A percentile compares a stretch with the other conserved stretches of the same genome.
These are phyloP conservation scores for Aspergillus carlsbadensis DNA, from an alignment of 495 filamentous ascomycete species.

Conservation along the genomic window DNA sequence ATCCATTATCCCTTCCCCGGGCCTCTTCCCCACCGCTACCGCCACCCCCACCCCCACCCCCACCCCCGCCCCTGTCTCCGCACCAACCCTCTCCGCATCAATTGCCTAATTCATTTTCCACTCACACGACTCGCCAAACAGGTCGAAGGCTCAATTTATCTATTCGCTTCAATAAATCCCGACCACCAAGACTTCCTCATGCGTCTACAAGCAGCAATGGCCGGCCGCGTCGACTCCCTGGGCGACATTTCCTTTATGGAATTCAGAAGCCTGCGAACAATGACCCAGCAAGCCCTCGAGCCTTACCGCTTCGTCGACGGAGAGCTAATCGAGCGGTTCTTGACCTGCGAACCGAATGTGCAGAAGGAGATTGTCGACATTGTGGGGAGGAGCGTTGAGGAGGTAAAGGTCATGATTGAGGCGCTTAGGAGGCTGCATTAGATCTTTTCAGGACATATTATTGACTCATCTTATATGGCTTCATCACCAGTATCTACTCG, in stretches of 20 bases:
- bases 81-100: background rate
- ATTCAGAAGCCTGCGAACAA: constrained; percentile 76
- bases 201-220: constrained; percentile 71
- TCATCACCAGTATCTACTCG: too few relatives aligned
- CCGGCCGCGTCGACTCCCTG: constrained; percentile 60
- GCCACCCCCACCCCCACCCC: background rate
- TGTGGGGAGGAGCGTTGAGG: constrained; percentile 63
- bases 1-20: background rate
- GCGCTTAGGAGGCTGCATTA: constrained; percentile 67
- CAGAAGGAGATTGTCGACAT: constrained; percentile 65
- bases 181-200: constrained; percentile 76
- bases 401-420: constrained; percentile 70
- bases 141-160: constrained; percentile 89
- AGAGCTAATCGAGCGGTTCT: constrained; percentile 82
- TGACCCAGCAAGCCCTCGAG: constrained; percentile 66
- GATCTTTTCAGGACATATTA: background rate
- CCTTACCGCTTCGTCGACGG: constrained; percentile 91
- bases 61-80: background rate
- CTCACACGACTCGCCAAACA: constrained; percentile 27
- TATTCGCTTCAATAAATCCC: constrained; percentile 74
- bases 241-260: constrained; percentile 71
- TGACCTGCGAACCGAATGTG: constrained; percentile 61
- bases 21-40: background rate
- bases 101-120: background rate
- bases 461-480: too few relatives aligned